These are phyloP conservation scores for Fraxinus sp. DNA, from an alignment of 305 asterid species.

Conservation along the genomic window DNA sequence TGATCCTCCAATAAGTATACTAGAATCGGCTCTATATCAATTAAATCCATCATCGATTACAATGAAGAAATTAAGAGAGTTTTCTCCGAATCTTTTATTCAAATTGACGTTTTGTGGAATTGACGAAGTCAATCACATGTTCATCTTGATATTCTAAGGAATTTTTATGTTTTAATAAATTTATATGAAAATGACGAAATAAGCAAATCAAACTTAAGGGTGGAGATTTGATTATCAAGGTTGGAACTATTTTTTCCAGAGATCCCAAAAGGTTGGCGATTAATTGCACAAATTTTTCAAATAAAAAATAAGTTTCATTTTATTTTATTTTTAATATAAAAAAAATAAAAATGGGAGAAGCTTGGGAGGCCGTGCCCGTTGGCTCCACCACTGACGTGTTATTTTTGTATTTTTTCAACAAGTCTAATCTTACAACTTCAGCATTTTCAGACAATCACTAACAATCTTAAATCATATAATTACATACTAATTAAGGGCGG, in stretches of 20 bases:
- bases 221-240: not conserved
- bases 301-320: too few species aligned
- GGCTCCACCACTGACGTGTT: not conserved
- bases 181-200: not conserved
- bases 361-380: constrained; percentile 1
- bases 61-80: not conserved
- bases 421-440: not conserved
- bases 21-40: not conserved
- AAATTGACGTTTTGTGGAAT: not conserved
- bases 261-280: not conserved
- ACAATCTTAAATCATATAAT: not conserved
- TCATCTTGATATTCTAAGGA: not conserved
- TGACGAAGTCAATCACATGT: not conserved
- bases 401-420: constrained; percentile 3
- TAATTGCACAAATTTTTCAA: not conserved
- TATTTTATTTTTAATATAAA: too few species aligned
- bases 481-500: constrained; percentile 32
- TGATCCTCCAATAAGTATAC: not conserved
- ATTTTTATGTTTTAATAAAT: too few species aligned
- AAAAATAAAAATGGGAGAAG: not conserved
- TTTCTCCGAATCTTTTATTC: not conserved
- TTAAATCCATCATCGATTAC: not conserved
- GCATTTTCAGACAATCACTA: not conserved
- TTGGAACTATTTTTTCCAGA: not conserved
- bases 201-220: not conserved